Evolutionary conservation across 257 asterid genomes (phyloP), one percentile per base, ranked within the genome.

Genomic region (Primulina huaijiensis): DNA sequence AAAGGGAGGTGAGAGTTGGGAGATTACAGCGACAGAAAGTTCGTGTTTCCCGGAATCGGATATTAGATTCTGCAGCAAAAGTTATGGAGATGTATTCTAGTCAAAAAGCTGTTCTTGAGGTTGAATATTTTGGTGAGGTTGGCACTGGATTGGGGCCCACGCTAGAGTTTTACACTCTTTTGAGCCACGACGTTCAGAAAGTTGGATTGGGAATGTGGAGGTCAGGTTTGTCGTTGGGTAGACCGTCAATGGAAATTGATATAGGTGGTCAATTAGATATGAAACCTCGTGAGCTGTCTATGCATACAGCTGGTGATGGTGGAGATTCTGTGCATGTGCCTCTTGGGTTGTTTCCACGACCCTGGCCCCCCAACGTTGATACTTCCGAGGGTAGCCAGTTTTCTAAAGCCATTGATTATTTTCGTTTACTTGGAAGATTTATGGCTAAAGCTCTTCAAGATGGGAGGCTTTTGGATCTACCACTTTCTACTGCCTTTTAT

Each of bases 81-180:
- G 99, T 94, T 62, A 94, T 94, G 99, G 98, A 94, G 77, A 86
- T 94, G 99, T 94, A 92, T 80, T 89, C 95, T 60, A 89, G 97
- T 82, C 97, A 94, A 79, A 94, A 91, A 79, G 97, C 99, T 78
- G 97, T 94, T 73, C 97, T 95, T 10, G 98, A 92, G 83, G 98
- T 92, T 62, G 99, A 95, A 78, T 95, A 95, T 87, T 95, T 95
- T 79, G 99, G 98, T 60, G 99, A 95, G 83, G 99, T 95, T 76
- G 99, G 99, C 65, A 89, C 98, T 35, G 99, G 99, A 17, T 81
- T 95, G 84, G 99, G 99, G 16, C 99, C 99, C 8, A 95, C 99
- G 31, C 85, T 95, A 64, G 99, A 92, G 83, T 94, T 94, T 74
- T 94, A 89, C 81, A 94, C 99, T 9, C 96, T 94, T 30, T 72